phyloP scores from a whole-genome alignment of 1,284 basidiomycete genomes.

The Trichosporon ovoides region DNA sequence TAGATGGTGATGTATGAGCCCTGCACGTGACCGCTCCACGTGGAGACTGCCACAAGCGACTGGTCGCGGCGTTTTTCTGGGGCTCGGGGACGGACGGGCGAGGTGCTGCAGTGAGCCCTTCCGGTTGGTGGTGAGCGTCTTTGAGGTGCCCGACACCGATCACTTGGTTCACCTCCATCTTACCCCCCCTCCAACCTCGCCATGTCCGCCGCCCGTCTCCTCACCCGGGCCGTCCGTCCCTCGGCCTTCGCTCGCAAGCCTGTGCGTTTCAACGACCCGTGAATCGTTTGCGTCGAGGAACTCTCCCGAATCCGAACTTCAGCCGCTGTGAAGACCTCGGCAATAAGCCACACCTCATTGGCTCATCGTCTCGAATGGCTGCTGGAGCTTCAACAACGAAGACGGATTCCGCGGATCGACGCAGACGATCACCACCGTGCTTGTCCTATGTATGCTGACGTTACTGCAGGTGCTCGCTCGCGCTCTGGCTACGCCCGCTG shows the following conservation, averaged over 20 bases:
- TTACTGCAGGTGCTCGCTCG: constrained; percentile 31
- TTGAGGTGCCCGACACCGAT: constrained; percentile 7
- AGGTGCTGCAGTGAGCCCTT: background rate
- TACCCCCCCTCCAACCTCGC: constrained; percentile 13
- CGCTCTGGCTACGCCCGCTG: constrained; percentile 47
- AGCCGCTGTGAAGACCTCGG: constrained; percentile 1
- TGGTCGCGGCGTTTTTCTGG: background rate
- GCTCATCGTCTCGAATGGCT: background rate
- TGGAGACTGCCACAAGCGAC: background rate
- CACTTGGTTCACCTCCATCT: constrained; percentile 11
- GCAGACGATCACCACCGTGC: background rate
- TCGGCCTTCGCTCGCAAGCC: constrained; percentile 24
- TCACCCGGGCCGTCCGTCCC: constrained; percentile 37
- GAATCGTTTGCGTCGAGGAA: background rate
- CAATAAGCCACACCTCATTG: constrained; percentile 6
- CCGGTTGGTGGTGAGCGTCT: background rate
- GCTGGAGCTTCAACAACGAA: background rate
- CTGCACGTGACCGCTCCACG: background rate
- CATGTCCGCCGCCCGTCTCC: constrained; percentile 41
- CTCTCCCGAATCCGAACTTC: background rate
- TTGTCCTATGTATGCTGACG: background rate
- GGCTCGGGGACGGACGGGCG: background rate
- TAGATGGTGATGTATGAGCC: too few relatives aligned
- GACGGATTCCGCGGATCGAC: background rate
- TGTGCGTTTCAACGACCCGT: constrained; percentile 17